These are phyloP conservation scores for Logfia minima DNA, from an alignment of 129 eudicot species.

Conservation along the genomic window DNA sequence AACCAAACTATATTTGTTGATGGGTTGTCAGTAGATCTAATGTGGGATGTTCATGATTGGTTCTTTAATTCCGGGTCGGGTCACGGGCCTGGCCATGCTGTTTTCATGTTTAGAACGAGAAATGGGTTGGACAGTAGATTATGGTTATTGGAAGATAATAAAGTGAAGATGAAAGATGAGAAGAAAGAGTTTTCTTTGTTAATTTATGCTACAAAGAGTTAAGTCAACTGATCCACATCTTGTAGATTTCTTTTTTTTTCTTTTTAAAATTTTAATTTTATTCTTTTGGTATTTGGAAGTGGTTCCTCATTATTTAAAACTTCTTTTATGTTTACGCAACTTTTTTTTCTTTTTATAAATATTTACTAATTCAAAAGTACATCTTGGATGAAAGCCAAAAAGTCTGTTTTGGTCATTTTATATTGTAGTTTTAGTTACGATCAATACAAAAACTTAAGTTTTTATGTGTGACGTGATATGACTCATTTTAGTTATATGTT, in stretches of 20 bases:
- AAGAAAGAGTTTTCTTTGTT: conserved; percentile 57
- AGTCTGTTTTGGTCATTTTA: background rate
- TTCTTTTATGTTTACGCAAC: background rate
- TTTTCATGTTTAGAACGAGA: conserved; percentile 73
- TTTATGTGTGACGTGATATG: background rate
- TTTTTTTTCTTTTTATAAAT: background rate
- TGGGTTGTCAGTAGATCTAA: conserved; percentile 79
- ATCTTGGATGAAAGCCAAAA: background rate
- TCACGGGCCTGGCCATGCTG: conserved; percentile 28
- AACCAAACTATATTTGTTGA: conserved; percentile 82
- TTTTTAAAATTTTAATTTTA: background rate
- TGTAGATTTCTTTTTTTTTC: background rate
- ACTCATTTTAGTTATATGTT: too few species aligned
- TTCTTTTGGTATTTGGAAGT: background rate
- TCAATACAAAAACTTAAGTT: background rate
- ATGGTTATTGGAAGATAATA: conserved; percentile 65
- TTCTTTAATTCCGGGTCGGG: conserved; percentile 55
- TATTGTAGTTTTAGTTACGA: background rate
- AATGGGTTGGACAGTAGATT: conserved; percentile 73
- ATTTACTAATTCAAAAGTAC: background rate
- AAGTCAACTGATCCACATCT: conserved; percentile 15
- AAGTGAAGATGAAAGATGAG: conserved; percentile 50
- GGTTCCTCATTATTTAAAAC: background rate
- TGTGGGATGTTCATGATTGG: conserved; percentile 99
- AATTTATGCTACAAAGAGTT: conserved; percentile 66